Percentiles rank a stretch among this genome's conserved stretches.
These are phyloP conservation scores for Fusarium tjaetaba DNA, from an alignment of 2,329 filamentous ascomycete species.

Conservation along the genomic window DNA sequence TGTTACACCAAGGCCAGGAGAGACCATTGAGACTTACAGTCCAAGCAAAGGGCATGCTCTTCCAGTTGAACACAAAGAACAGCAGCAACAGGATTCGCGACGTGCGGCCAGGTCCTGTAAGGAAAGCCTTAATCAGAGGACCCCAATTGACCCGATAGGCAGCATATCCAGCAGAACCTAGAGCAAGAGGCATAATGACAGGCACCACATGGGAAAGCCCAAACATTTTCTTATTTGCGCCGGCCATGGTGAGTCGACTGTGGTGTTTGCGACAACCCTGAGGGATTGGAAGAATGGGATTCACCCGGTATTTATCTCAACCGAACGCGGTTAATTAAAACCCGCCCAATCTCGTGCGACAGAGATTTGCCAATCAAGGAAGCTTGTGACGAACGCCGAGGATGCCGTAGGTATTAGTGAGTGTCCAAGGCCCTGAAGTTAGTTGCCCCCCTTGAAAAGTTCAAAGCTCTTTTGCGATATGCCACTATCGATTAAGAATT, in stretches of 20 bases:
- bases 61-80: constrained; percentile 73
- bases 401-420: not conserved
- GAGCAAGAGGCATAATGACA: constrained; percentile 54
- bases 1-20: not conserved
- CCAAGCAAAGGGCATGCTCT: constrained; percentile 80
- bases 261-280: constrained; percentile 11
- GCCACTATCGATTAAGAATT: constrained; percentile 9
- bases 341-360: not conserved
- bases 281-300: not conserved
- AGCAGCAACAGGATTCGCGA: constrained; percentile 63
- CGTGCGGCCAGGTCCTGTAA: constrained; percentile 64
- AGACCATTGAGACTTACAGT: constrained; percentile 64
- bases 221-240: constrained; percentile 48
- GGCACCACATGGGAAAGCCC: constrained; percentile 50
- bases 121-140: constrained; percentile 53
- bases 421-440: not conserved
- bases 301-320: constrained; percentile 5
- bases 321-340: not conserved
- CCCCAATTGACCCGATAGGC: constrained; percentile 57
- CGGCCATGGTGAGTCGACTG: constrained; percentile 44
- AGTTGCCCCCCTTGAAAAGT: not conserved
- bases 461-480: constrained; percentile 8
- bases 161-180: constrained; percentile 58
- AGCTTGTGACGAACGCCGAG: not conserved
- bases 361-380: not conserved